Evolutionary conservation across 495 filamentous ascomycete species (phyloP), one percentile per base, ranked within the genome.

Genomic region (Neurospora discreta): DNA sequence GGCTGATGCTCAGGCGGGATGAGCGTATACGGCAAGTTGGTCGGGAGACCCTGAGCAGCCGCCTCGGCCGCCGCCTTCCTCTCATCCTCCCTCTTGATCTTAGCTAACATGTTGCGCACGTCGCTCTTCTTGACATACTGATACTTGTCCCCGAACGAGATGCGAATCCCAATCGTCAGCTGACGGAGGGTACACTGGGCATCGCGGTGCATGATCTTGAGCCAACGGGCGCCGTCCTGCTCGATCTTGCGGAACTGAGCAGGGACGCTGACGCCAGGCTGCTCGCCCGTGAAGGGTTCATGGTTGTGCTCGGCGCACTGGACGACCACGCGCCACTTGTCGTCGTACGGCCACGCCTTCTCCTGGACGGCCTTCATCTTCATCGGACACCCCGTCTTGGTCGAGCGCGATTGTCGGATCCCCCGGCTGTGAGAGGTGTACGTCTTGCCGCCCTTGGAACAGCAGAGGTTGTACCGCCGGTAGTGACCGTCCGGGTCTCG

Each of bases 191-290:
- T 76, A 67, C 73, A 75, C 73, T 80, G 78, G 30, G 78, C 79
- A 38, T 80, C 78, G 43, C 77, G 79, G 71, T 79, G 78, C 79
- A 80, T 80, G 72, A 80, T 77, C 74, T 78, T 79, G 33, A 80
- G 75, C 79, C 79, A 80, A 33, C 77, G 70, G 69, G 73, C 68
- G 70, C 79, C 79, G 69, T 80, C 79, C 10, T 69, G 60, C 71
- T 80, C 79, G 70, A 80, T 80, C 73, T 80, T 80, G 68, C 79
- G 75, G 77, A 80, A 80, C 74, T 80, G 79, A 3, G 79, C 69
- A 11, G 79, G 79, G 15, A 79, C 79, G 70, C 69, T 72, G 67
- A 72, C 73, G 16, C 75, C 76, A 2, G 79, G 76, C 8, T 65
- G 52, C 69, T 78, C 79, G 70, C 79, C 79, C 9, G 75, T 79